Evolutionary conservation across 768 basidiomycete genomes (phyloP).

Genomic region (Lepiota venenata): DNA sequence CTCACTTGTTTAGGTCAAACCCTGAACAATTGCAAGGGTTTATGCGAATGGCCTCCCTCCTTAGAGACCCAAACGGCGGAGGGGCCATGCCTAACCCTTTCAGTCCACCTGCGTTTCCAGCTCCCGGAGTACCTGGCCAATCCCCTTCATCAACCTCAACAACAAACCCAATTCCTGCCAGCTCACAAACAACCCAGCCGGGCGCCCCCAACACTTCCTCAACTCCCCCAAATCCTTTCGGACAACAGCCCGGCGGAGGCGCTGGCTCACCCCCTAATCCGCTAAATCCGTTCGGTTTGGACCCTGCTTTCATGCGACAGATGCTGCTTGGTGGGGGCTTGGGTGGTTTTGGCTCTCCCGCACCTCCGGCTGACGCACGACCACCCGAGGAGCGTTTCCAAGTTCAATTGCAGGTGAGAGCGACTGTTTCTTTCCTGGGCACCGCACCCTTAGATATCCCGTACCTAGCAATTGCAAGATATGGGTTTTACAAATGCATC

Average conservation of each 20-base stretch:
- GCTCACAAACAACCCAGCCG: slow-evolving; percentile 3
- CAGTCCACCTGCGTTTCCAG: slow-evolving; percentile 40
- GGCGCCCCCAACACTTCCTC: slow-evolving; percentile 15
- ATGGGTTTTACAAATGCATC: slow-evolving; percentile 93
- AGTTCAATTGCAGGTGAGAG: slow-evolving; percentile 70
- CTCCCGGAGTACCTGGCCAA: slow-evolving; percentile 42
- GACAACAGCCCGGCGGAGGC: not conserved
- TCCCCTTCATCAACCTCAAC: slow-evolving; percentile 29
- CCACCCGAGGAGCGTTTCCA: slow-evolving; percentile 93
- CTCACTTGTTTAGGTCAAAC: slow-evolving; percentile 50
- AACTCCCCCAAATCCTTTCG: slow-evolving; percentile 14
- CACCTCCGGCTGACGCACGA: slow-evolving; percentile 62
- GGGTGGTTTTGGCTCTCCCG: slow-evolving; percentile 28
- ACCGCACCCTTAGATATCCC: not conserved
- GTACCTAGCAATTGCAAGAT: slow-evolving; percentile 76
- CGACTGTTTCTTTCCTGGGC: not conserved
- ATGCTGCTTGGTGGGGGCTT: slow-evolving; percentile 30
- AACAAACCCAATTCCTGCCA: slow-evolving; percentile 15
- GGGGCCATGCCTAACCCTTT: slow-evolving; percentile 22
- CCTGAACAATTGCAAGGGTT: slow-evolving; percentile 73
- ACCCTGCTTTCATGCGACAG: slow-evolving; percentile 45
- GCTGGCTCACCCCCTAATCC: slow-evolving; percentile 16
- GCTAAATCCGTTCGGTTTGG: slow-evolving; percentile 31
- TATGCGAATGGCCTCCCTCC: slow-evolving; percentile 66
- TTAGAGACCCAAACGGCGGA: slow-evolving; percentile 39